These are phyloP conservation scores for Colletotrichum neosansevieriae DNA, from an alignment of 2,329 filamentous ascomycete species.

Conservation along the genomic window DNA sequence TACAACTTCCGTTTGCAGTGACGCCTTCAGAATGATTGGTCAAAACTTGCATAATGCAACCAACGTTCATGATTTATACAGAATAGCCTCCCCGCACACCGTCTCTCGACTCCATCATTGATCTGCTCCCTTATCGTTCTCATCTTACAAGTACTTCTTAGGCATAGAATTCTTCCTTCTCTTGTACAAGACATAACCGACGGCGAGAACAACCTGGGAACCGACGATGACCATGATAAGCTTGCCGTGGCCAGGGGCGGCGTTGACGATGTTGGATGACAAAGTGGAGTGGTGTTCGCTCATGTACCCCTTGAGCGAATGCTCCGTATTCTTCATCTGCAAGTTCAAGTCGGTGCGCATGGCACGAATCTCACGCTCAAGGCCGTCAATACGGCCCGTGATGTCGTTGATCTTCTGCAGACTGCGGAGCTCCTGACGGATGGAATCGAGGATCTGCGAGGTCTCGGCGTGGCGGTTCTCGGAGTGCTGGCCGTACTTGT, in stretches of 20 bases:
- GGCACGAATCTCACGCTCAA: constrained; percentile 70
- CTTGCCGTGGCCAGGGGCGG: constrained; percentile 62
- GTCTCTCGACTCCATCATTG: not conserved
- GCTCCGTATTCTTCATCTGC: constrained; percentile 64
- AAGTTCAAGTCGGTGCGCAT: constrained; percentile 67
- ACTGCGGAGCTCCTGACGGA: constrained; percentile 59
- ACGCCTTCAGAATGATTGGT: not conserved
- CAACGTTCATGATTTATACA: constrained; percentile 8
- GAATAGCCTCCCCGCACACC: constrained; percentile 5
- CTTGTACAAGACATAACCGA: constrained; percentile 83
- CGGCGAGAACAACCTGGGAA: constrained; percentile 78
- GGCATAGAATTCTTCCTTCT: constrained; percentile 78
- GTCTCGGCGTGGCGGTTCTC: constrained; percentile 70
- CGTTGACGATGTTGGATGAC: constrained; percentile 60
- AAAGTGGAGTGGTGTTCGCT: constrained; percentile 63
- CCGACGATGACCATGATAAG: constrained; percentile 79
- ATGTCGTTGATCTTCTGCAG: constrained; percentile 59
- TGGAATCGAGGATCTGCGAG: constrained; percentile 58
- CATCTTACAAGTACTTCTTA: constrained; percentile 87
- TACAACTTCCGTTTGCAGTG: not conserved
- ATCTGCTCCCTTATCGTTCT: constrained; percentile 35
- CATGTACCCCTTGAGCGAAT: constrained; percentile 64
- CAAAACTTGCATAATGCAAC: not conserved
- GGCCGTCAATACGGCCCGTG: constrained; percentile 59
- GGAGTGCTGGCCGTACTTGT: constrained; percentile 61